Base-by-base conservation (phyloP, 2,329 filamentous ascomycete species). In the Xylaria sp. region DNA sequence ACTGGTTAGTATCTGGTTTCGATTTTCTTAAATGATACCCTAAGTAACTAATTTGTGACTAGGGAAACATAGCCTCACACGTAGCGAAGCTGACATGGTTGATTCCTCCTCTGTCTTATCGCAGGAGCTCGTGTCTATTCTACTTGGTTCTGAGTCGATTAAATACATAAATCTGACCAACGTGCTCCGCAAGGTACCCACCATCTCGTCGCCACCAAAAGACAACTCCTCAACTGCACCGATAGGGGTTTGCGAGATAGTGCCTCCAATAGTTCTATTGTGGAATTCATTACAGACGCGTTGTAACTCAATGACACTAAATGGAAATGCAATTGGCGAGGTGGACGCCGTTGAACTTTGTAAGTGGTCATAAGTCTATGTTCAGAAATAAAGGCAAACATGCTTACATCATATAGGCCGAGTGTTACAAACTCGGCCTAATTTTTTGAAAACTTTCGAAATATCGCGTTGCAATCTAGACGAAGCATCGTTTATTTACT, bases 81-180 rank as follows among this genome's bases (percentile, higher is more conserved):
- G 84, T 38, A 78, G 76, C 3, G 77, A 85, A 65, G 78, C 80
- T 38, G 79, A 82, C 9, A 71, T 81, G 29, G 73, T 85, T 9
- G 75, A 80, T 49, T 77, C 80, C n/a, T 79, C 82, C 11, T 78
- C 83, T 1, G 72, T 86, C 9, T 73, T 87, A 13, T 80, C 82
- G 46, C 83, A 86, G 65, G 84, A 87, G 68, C 78, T 86, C 13
- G 83, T 86, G 47, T 82, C 83, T 0, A 72, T 87, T 19, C 74
- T 83, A 1, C 85, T 86, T 63, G 81, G 83, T 21, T 84, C 83
- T 0, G 83, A 84, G 60, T 84, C 81, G 0, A 79, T 86, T 31
- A 78, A 80, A 41, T 82, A 83, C 57, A 81, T 86, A 48, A 83
- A 86, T 63, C 71, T 86, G 31, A 80, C 78, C 15, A 82, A 83